Evolutionary conservation across 768 basidiomycete species (phyloP).

Genomic region (Hirschioporus abietinus): DNA sequence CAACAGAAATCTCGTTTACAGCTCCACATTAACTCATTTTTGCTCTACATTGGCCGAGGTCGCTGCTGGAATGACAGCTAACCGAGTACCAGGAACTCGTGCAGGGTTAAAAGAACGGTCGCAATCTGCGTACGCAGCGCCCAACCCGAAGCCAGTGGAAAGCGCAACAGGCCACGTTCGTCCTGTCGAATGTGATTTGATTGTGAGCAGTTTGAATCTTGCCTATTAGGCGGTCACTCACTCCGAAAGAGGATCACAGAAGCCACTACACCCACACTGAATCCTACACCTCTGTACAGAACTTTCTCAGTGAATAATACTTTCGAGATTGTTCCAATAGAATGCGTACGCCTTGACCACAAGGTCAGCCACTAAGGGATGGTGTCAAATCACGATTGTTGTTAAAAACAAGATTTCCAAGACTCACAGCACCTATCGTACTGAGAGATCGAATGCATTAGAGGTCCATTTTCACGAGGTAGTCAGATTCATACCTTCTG

Average conservation of each 20-base stretch:
- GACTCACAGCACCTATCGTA: constrained; percentile 83
- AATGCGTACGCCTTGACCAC: constrained; percentile 77
- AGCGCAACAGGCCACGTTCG: constrained; percentile 90
- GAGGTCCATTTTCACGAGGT: not conserved
- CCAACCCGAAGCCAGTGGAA: constrained; percentile 80
- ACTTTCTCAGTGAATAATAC: constrained; percentile 12
- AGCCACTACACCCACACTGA: constrained; percentile 82
- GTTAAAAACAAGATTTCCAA: not conserved
- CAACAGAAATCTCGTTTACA: not conserved
- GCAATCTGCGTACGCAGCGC: constrained; percentile 87
- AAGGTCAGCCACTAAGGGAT: constrained; percentile 61
- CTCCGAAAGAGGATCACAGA: constrained; percentile 90
- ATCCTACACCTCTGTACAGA: constrained; percentile 69
- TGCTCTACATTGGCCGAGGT: constrained; percentile 23
- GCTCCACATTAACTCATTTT: not conserved
- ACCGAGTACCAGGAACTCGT: constrained; percentile 74
- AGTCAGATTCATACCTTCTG: constrained; percentile 64
- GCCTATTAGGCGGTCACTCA: constrained; percentile 37
- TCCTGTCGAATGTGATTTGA: constrained; percentile 39
- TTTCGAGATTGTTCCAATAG: not conserved
- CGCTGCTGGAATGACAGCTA: constrained; percentile 41
- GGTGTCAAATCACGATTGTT: constrained; percentile 4
- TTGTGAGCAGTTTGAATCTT: constrained; percentile 8
- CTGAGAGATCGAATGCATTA: constrained; percentile 29
- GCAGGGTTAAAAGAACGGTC: constrained; percentile 92